Evolutionary conservation across 2,329 filamentous ascomycete genomes (phyloP).

Genomic region (Fusarium algeriense): DNA sequence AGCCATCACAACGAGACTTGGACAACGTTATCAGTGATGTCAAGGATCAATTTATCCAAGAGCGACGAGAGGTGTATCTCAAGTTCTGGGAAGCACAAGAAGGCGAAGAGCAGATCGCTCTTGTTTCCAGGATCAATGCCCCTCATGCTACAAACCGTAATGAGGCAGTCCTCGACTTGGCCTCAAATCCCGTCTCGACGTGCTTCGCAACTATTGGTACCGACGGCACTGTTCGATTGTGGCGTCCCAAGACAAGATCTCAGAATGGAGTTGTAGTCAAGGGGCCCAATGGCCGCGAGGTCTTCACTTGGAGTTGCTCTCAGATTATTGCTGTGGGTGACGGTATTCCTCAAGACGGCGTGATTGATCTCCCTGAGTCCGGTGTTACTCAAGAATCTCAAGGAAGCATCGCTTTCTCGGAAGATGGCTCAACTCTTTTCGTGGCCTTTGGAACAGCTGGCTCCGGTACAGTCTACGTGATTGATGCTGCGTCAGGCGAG

Average conservation of each 20-base stretch:
- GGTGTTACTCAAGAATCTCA: conserved; percentile 56
- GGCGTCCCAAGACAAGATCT: conserved; percentile 79
- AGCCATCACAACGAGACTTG: conserved; percentile 77
- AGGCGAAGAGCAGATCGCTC: conserved; percentile 71
- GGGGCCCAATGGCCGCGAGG: conserved; percentile 66
- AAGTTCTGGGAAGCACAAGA: conserved; percentile 88
- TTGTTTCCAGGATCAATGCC: conserved; percentile 85
- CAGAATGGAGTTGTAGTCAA: conserved; percentile 76
- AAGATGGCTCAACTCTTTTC: conserved; percentile 87
- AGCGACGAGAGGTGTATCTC: conserved; percentile 79
- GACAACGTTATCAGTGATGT: conserved; percentile 56
- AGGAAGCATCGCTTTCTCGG: conserved; percentile 81
- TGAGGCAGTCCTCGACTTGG: conserved; percentile 77
- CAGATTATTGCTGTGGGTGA: conserved; percentile 68
- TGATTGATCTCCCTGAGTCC: conserved; percentile 46
- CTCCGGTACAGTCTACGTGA: conserved; percentile 76
- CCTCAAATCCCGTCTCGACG: conserved; percentile 73
- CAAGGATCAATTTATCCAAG: conserved; percentile 61
- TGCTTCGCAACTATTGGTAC: conserved; percentile 88
- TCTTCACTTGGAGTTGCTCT: conserved; percentile 81
- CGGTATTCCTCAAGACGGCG: conserved; percentile 58
- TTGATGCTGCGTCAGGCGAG: conserved; percentile 77
- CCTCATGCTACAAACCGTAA: conserved; percentile 75
- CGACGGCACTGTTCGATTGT: conserved; percentile 82
- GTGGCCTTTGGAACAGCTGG: conserved; percentile 69